Evolutionary conservation across 345 rosid species (phyloP).

Genomic region (Salix brachista): DNA sequence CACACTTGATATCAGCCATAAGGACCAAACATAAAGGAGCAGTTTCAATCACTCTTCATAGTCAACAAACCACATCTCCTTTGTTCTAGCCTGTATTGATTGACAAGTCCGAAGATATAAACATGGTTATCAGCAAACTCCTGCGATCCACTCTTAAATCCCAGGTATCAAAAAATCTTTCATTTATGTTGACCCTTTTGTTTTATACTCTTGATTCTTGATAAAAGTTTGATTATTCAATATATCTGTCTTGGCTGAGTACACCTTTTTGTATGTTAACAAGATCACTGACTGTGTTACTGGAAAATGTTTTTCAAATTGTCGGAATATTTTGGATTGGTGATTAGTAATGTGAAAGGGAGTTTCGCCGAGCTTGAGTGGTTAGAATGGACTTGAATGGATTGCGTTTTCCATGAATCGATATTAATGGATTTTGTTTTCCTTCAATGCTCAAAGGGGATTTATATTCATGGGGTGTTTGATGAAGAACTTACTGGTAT

Average conservation of each 20-base stretch:
- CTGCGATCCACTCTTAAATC: slow-evolving; percentile 24
- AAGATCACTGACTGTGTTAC: not conserved
- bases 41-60: not conserved
- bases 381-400: not conserved
- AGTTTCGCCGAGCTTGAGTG: not conserved
- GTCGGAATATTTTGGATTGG: not conserved
- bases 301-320: not conserved
- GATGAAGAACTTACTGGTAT: not conserved
- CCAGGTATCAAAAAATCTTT: slow-evolving; percentile 10
- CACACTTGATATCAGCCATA: not conserved
- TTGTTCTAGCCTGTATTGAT: not conserved
- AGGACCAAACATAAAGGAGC: not conserved
- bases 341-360: not conserved
- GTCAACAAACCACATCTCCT: not conserved
- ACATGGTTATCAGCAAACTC: slow-evolving; percentile 14
- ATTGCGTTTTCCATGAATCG: not conserved
- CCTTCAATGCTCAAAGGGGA: not conserved
- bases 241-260: not conserved
- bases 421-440: not conserved
- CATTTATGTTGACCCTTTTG: not conserved
- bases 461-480: not conserved
- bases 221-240: not conserved
- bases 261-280: not conserved
- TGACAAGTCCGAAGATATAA: not conserved
- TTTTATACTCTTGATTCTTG: not conserved